Percentiles rank a stretch among this genome's conserved stretches.
These are phyloP conservation scores for Amaranthus palmeri DNA, from an alignment of 148 eudicot genomes.

Conservation along the genomic window DNA sequence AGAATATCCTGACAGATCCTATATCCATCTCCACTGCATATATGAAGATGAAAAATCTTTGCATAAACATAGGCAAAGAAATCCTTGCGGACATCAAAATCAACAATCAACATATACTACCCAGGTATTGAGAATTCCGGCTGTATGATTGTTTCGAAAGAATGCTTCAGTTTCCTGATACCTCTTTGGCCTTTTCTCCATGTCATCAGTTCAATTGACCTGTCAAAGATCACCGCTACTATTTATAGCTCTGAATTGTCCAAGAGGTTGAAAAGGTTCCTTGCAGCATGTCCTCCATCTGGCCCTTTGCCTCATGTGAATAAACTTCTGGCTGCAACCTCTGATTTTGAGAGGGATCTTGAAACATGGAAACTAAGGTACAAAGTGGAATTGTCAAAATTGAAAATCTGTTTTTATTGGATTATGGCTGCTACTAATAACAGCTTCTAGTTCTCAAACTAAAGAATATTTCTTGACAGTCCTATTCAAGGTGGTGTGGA, in stretches of 20 bases:
- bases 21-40: constrained; percentile 70
- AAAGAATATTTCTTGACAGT: constrained; percentile 27
- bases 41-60: constrained; percentile 74
- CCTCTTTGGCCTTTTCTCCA: constrained; percentile 16
- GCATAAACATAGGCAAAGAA: constrained; percentile 56
- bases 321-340: constrained; percentile 63
- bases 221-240: constrained; percentile 63
- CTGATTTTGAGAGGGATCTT: constrained; percentile 79
- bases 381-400: constrained; percentile 3
- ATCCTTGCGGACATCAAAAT: constrained; percentile 74
- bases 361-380: constrained; percentile 78
- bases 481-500: constrained; percentile 67
- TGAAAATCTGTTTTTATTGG: not conserved
- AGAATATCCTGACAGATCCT: constrained; percentile 62
- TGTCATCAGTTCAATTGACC: constrained; percentile 59
- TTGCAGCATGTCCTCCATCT: constrained; percentile 78
- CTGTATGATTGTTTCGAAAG: not conserved
- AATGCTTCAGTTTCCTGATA: constrained; percentile 4
- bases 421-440: not conserved
- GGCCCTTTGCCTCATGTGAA: constrained; percentile 73
- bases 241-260: constrained; percentile 69
- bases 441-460: not conserved
- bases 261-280: constrained; percentile 62
- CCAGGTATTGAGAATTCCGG: constrained; percentile 42
- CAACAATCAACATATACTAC: constrained; percentile 70